phyloP scores from a whole-genome alignment of 2,329 filamentous ascomycete genomes.

The Cladophialophora yegresii region DNA sequence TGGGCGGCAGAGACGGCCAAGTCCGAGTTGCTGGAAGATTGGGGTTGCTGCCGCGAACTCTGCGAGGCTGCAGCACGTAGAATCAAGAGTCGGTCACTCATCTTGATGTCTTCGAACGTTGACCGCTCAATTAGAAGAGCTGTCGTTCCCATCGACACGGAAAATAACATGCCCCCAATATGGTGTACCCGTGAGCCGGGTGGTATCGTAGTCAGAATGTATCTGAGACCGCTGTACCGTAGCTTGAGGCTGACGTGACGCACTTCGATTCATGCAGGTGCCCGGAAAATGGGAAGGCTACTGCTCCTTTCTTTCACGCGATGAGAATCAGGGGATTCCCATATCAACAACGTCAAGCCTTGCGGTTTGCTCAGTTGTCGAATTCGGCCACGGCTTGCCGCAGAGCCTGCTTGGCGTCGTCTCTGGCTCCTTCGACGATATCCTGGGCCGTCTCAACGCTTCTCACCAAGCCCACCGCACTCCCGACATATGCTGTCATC shows the following conservation, averaged over 20 bases:
- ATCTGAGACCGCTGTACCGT: neutral
- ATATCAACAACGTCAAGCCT: neutral
- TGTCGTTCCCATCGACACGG: neutral
- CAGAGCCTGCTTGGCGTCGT: conserved; percentile 2
- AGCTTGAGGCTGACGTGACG: neutral
- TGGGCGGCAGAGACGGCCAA: neutral
- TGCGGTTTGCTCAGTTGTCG: neutral
- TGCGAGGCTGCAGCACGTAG: neutral
- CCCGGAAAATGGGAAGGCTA: neutral
- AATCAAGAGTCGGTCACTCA: neutral
- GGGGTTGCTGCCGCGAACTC: neutral
- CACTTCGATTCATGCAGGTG: neutral
- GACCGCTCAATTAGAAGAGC: neutral
- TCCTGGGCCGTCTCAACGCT: conserved; percentile 5
- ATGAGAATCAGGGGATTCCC: neutral
- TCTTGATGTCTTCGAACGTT: neutral
- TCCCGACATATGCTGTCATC: conserved; percentile 18
- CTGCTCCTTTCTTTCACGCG: too few species aligned
- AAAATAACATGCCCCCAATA: neutral
- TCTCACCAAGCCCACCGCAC: conserved; percentile 13
- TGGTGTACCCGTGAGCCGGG: neutral
- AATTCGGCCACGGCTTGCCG: conserved; percentile 1
- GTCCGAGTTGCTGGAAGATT: neutral
- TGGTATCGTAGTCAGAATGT: neutral
- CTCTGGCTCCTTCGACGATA: conserved; percentile 5